phyloP scores from a whole-genome alignment of 2,329 filamentous ascomycete species.

The Aspergillus piperis region DNA sequence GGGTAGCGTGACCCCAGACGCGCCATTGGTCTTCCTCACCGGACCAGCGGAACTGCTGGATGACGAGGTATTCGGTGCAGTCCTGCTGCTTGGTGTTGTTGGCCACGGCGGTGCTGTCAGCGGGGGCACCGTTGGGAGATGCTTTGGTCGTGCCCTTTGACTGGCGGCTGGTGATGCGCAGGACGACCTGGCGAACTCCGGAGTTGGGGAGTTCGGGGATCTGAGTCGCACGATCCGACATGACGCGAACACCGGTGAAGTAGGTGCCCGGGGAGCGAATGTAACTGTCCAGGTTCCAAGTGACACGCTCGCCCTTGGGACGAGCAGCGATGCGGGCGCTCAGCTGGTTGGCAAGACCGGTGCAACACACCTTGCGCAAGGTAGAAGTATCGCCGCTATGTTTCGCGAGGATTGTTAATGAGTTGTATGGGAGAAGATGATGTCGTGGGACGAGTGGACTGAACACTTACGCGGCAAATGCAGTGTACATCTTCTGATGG shows the following conservation, averaged over 20 bases:
- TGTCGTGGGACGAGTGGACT: background rate
- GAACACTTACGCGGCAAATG: constrained; percentile 47
- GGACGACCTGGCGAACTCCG: constrained; percentile 43
- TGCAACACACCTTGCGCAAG: constrained; percentile 41
- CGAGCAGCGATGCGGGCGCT: constrained; percentile 38
- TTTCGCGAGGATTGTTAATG: constrained; percentile 17
- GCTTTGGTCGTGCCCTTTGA: constrained; percentile 29
- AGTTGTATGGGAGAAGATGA: background rate
- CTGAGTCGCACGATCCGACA: constrained; percentile 45
- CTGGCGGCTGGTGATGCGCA: constrained; percentile 43
- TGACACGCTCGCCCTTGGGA: constrained; percentile 30
- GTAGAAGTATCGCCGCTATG: constrained; percentile 38
- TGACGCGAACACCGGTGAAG: constrained; percentile 40
- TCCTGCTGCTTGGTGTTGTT: constrained; percentile 41
- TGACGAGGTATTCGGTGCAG: constrained; percentile 53
- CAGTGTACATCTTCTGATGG: constrained; percentile 50
- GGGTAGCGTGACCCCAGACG: constrained; percentile 52
- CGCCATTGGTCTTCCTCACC: constrained; percentile 50
- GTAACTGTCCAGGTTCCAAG: constrained; percentile 42
- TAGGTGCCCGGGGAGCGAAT: constrained; percentile 39
- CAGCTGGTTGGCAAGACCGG: constrained; percentile 40
- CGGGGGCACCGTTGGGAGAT: background rate
- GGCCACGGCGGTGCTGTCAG: background rate
- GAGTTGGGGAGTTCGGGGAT: constrained; percentile 43
- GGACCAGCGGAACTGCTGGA: constrained; percentile 49